Evolutionary conservation across 2,329 filamentous ascomycete species (phyloP), one percentile per base, ranked within the genome.

Genomic region (Pochonia chlamydosporia): DNA sequence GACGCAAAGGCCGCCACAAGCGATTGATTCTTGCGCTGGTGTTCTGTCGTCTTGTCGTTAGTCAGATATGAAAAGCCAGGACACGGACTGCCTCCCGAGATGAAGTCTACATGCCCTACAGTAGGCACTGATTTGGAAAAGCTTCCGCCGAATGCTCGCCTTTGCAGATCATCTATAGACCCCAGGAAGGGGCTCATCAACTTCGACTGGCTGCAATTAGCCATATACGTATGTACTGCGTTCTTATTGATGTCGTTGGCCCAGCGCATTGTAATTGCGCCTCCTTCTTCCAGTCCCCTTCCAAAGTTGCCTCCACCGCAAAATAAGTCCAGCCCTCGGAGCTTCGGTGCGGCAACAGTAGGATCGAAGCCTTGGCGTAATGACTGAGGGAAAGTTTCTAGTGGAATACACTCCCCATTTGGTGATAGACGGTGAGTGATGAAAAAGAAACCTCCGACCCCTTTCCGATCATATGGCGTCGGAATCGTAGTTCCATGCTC

Each of bases 271-370:
- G 81, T 61, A 0, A 90, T 73, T 0, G 73, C 81, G 1, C 82
- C 81, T 1, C 79, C 80, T 45, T 90, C 86, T 61, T 90, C 87
- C 0, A 95, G 69, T 0, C 87, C 88, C 25, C 85, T 75, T 5
- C 87, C 88, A 44, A 93, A 81, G 44, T 84, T 89, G 0, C 89
- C 88, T 16, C 85, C 84, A 1, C 89, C 89, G 54, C 84, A 89
- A 57, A 89, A 95, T 0, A 93, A 67, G 52, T 89, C 86, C 3
- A 92, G 65, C 0, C 83, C 85, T 5, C 68, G 69, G 8, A 87
- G 68, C 49, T 71, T 72, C 16, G 59, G 49, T 48, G 60, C 49
- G 5, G 49, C 26, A 1, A 50, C 53, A 0, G 47, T 42, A 0
- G 79, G 76, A 52, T 83, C 67, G 36, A 79, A 78, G 0, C 81